These are phyloP conservation scores for Fusarium verticillioides DNA, from an alignment of 2,329 filamentous ascomycete genomes.

Conservation along the genomic window DNA sequence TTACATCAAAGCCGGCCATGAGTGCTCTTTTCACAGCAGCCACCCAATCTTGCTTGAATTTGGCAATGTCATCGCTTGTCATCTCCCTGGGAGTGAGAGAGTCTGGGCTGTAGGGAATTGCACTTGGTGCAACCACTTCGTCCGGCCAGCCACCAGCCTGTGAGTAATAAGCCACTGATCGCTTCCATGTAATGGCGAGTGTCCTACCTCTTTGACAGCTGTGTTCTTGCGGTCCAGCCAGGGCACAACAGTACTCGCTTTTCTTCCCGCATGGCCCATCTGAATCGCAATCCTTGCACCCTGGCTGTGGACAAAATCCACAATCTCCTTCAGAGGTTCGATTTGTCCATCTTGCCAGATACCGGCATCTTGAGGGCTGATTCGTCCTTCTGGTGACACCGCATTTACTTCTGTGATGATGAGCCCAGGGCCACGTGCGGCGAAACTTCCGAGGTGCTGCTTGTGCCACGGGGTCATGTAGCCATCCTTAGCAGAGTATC, in stretches of 20 bases:
- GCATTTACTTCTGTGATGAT: slow-evolving; percentile 75
- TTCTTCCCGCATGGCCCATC: slow-evolving; percentile 74
- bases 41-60: slow-evolving; percentile 39
- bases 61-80: slow-evolving; percentile 37
- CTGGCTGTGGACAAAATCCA: slow-evolving; percentile 72
- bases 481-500: slow-evolving; percentile 53
- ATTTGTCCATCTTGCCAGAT: slow-evolving; percentile 79
- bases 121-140: slow-evolving; percentile 36
- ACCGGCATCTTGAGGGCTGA: slow-evolving; percentile 75
- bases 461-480: slow-evolving; percentile 57
- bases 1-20: slow-evolving; percentile 36
- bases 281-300: slow-evolving; percentile 74
- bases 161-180: not conserved
- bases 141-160: slow-evolving; percentile 44
- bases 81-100: slow-evolving; percentile 38
- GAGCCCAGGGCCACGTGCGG: slow-evolving; percentile 63
- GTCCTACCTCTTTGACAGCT: slow-evolving; percentile 37
- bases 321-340: slow-evolving; percentile 65
- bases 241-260: slow-evolving; percentile 55
- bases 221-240: slow-evolving; percentile 42
- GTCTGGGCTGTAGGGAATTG: slow-evolving; percentile 36
- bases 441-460: slow-evolving; percentile 53
- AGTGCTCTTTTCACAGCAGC: slow-evolving; percentile 36
- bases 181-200: no score
- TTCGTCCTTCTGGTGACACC: slow-evolving; percentile 74